Percentiles rank a stretch among this genome's conserved stretches.
These are phyloP conservation scores for Ceratocystis huliohia DNA, from an alignment of 2,329 filamentous ascomycete species.

Conservation along the genomic window DNA sequence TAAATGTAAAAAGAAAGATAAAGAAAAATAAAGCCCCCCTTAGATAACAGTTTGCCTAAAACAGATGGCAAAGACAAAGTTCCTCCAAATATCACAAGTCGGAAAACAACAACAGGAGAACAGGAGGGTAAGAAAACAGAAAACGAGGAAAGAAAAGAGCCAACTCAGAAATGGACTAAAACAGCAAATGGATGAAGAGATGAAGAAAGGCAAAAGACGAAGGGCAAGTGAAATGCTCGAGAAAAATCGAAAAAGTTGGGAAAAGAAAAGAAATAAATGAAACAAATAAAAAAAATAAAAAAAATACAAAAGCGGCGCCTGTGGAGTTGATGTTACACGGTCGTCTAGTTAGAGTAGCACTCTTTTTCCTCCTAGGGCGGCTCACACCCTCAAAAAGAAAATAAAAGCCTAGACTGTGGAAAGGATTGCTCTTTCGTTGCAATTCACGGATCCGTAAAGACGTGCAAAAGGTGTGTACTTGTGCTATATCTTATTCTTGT, in stretches of 20 bases:
- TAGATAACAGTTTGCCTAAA: conserved; percentile 6
- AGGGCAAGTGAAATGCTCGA: not conserved
- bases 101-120: not conserved
- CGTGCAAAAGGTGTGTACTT: no score
- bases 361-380: not conserved
- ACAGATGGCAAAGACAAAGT: not conserved
- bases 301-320: not conserved
- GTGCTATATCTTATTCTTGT: no score
- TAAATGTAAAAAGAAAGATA: not conserved
- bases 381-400: conserved; percentile 3
- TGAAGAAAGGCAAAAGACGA: not conserved
- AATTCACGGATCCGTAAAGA: no score
- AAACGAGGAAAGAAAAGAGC: not conserved
- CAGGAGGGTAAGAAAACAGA: not conserved
- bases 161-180: not conserved
- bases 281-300: not conserved
- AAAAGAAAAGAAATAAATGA: not conserved
- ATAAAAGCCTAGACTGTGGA: not conserved
- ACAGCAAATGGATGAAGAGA: not conserved
- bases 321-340: not conserved
- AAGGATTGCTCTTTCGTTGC: no score
- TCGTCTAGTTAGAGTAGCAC: conserved; percentile 1
- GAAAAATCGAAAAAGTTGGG: not conserved
- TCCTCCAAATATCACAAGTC: not conserved
- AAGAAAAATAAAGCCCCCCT: not conserved